Conservation (phyloP, 2,329 filamentous ascomycete species). For the Fusarium sp. region DNA sequence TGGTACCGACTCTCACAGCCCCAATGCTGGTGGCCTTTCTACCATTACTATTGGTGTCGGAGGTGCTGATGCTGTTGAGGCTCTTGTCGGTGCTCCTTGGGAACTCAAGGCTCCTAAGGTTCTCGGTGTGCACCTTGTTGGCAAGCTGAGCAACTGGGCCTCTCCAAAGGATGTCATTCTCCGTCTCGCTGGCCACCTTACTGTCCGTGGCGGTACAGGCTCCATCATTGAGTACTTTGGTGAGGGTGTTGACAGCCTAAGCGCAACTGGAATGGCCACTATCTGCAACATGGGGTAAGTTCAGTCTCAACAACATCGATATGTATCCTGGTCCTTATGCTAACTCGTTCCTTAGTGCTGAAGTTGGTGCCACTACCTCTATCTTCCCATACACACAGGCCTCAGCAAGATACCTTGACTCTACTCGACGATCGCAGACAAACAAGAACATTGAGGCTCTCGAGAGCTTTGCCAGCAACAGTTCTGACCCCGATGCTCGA, state of each 20-base stretch:
- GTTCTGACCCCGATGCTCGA: conserved; percentile 58
- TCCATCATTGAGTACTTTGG: conserved; percentile 96
- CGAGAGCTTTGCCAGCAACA: conserved; percentile 62
- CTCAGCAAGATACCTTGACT: conserved; percentile 85
- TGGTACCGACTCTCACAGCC: conserved; percentile 96
- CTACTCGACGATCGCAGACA: conserved; percentile 76
- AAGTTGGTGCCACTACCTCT: conserved; percentile 95
- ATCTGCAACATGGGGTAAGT: conserved; percentile 80
- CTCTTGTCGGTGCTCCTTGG: conserved; percentile 95
- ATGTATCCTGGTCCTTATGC: background rate
- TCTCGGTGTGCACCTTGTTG: conserved; percentile 84
- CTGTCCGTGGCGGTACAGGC: conserved; percentile 92
- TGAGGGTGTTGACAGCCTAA: conserved; percentile 87
- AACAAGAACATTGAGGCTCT: conserved; percentile 73
- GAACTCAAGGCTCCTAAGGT: conserved; percentile 95
- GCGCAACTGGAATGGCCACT: conserved; percentile 93
- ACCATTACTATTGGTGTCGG: conserved; percentile 97
- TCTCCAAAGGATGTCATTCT: conserved; percentile 97
- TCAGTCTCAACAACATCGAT: background rate
- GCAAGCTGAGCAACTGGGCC: conserved; percentile 88
- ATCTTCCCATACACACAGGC: conserved; percentile 91
- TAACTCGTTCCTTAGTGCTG: conserved; percentile 56
- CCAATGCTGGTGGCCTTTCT: conserved; percentile 93
- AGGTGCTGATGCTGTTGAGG: conserved; percentile 96
- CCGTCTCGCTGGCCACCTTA: conserved; percentile 86